A percentile compares a stretch with the other conserved stretches of the same genome.
phyloP scores from a whole-genome alignment of 148 eudicot species.

The Nepenthes mirabilis region DNA sequence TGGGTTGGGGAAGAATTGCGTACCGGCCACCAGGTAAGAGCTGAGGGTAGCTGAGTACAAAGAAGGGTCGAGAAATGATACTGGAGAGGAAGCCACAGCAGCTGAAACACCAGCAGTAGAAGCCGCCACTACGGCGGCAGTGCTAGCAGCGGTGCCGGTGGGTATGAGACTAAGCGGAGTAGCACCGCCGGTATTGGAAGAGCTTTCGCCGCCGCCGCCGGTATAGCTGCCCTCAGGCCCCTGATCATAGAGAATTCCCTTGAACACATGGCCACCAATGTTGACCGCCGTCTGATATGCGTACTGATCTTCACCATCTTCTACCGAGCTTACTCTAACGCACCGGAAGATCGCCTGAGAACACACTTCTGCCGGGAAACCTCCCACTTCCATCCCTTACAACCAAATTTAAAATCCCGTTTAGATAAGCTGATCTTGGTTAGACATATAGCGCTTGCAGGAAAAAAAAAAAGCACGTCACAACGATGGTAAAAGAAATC shows the following conservation, averaged over 20 bases:
- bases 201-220: slow-evolving; percentile 27
- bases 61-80: slow-evolving; percentile 33
- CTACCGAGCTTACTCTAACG: slow-evolving; percentile 62
- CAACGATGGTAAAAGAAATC: too few species aligned
- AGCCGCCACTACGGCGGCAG: not conserved
- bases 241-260: slow-evolving; percentile 73
- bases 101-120: slow-evolving; percentile 3
- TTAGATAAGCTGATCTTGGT: not conserved
- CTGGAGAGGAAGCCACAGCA: not conserved
- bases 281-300: slow-evolving; percentile 79
- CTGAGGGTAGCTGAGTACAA: slow-evolving; percentile 39
- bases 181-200: slow-evolving; percentile 27
- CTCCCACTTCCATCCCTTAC: slow-evolving; percentile 51
- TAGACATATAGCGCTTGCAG: not conserved
- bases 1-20: slow-evolving; percentile 73
- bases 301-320: slow-evolving; percentile 47
- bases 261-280: slow-evolving; percentile 74
- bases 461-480: too few species aligned
- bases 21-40: slow-evolving; percentile 57
- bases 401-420: not conserved
- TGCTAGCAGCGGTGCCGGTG: slow-evolving; percentile 8
- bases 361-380: slow-evolving; percentile 56
- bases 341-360: slow-evolving; percentile 52
- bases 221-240: slow-evolving; percentile 39
- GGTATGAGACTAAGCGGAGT: slow-evolving; percentile 23